Percentiles rank a stretch among this genome's conserved stretches.
These are phyloP conservation scores for Camelina laxa DNA, from an alignment of 345 rosid species.

Conservation along the genomic window DNA sequence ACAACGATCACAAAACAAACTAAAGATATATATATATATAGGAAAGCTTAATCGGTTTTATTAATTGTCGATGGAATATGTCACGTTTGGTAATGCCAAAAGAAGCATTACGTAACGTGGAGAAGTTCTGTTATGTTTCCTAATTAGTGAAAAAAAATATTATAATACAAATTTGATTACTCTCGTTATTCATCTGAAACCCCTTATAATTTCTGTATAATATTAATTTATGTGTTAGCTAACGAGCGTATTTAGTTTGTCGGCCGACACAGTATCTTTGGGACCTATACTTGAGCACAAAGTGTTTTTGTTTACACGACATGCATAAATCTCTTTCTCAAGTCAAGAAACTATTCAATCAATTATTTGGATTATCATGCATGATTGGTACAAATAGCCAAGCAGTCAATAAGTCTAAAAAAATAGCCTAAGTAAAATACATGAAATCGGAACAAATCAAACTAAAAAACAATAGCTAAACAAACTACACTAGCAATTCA, in stretches of 20 bases:
- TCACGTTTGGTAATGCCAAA: constrained; percentile 6
- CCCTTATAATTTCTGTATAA: constrained; percentile 3
- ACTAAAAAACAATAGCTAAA: not conserved
- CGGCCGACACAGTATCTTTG: constrained; percentile 35
- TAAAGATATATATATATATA: too few relatives aligned
- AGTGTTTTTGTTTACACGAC: constrained; percentile 10
- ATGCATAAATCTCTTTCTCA: not conserved
- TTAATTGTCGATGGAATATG: constrained; percentile 20
- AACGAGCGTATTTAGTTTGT: constrained; percentile 31
- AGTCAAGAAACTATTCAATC: not conserved
- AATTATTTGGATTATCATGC: not conserved
- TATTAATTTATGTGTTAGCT: not conserved
- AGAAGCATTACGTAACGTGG: constrained; percentile 22
- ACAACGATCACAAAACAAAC: not conserved
- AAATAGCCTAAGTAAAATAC: not conserved
- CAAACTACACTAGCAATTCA: too few relatives aligned
- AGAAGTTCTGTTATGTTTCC: constrained; percentile 13
- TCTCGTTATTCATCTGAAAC: not conserved
- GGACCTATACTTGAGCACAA: constrained; percentile 24
- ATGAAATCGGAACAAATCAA: not conserved
- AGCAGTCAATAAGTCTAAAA: not conserved
- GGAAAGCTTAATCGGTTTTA: not conserved
- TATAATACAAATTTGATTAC: not conserved
- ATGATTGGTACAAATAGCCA: not conserved
- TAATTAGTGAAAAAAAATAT: too few relatives aligned